Base-by-base conservation (phyloP, 2,329 filamentous ascomycete genomes). In the Aspergillus ustus region DNA sequence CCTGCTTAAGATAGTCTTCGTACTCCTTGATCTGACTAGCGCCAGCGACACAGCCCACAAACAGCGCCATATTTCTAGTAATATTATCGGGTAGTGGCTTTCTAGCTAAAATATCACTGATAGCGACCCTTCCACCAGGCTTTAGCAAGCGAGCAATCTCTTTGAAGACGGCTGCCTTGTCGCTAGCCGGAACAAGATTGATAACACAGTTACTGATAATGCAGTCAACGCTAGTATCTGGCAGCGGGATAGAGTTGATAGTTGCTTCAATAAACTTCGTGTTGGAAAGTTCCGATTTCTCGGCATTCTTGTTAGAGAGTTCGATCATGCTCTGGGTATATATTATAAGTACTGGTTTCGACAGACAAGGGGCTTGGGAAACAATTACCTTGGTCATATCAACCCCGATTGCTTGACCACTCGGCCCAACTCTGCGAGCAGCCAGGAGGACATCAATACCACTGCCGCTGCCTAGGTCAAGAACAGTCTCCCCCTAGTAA, bases 131-230 rank as follows among this genome's bases (percentile, higher is more conserved):
- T 0, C 87, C 87, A 3, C 84, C 83, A 0, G 83, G 80, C 65
- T 83, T 86, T 1, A 89, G 76, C 0, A 89, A 64, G 1, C 87
- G 81, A 60, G 78, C 78, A 67, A 89, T 87, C 70, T 89, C 87
- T 0, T 73, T 67, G 63, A 89, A 89, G 0, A 82, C 85, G 0
- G 76, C 62, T 6, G 75, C 78, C 68, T 87, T 88, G 9, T 88
- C 83, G 0, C 63, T 60, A 8, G 74, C 70, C 0, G 84, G 85
- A 1, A 88, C 83, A 0, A 88, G 82, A 65, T 88, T 88, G 62
- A 89, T 75, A 28, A 87, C 85, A 62, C 87, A 90, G 73, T 89
- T 90, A 64, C 82, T 85, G 64, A 89, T 87, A 60, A 89, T 81
- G 67, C 83, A 84, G 72, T 88, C 80, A 19, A 80, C 83, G 17